Percentiles rank a stretch among this genome's conserved stretches.
Conservation (phyloP, 306 rosid genomes). For the Gillenia trifoliata region DNA sequence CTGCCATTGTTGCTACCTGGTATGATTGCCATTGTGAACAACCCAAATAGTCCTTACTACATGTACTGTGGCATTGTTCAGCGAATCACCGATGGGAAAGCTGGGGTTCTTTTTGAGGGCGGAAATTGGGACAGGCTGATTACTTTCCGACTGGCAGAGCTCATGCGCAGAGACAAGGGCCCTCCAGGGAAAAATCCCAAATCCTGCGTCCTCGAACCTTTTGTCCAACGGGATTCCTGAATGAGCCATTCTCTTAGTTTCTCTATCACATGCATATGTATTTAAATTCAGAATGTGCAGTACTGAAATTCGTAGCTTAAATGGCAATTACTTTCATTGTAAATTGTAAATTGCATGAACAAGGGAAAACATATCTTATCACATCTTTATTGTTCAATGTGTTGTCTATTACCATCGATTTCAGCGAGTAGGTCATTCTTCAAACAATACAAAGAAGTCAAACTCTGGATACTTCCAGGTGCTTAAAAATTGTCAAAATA, state of each 20-base stretch:
- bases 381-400: background rate
- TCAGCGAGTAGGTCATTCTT: slow-evolving; percentile 13
- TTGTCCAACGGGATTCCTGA: slow-evolving; percentile 44
- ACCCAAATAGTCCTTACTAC: slow-evolving; percentile 52
- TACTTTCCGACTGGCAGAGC: slow-evolving; percentile 76
- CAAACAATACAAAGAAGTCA: slow-evolving; percentile 1
- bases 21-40: slow-evolving; percentile 29
- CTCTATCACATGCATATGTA: slow-evolving; percentile 22
- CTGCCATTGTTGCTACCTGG: slow-evolving; percentile 67
- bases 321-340: background rate
- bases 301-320: slow-evolving; percentile 8
- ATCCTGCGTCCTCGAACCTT: slow-evolving; percentile 65
- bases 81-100: slow-evolving; percentile 66
- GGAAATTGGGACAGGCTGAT: slow-evolving; percentile 71
- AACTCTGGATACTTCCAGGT: slow-evolving; percentile 18
- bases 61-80: slow-evolving; percentile 81
- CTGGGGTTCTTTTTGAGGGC: slow-evolving; percentile 74
- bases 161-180: slow-evolving; percentile 85
- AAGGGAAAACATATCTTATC: slow-evolving; percentile 14
- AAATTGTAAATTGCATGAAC: background rate
- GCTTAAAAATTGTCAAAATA: slow-evolving; percentile 2
- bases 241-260: slow-evolving; percentile 6
- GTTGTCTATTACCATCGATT: slow-evolving; percentile 13
- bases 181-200: slow-evolving; percentile 89
- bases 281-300: slow-evolving; percentile 9